A percentile compares a stretch with the other conserved stretches of the same genome.
phyloP scores from a whole-genome alignment of 768 basidiomycete genomes.

The Amanita pseudoporphyria region DNA sequence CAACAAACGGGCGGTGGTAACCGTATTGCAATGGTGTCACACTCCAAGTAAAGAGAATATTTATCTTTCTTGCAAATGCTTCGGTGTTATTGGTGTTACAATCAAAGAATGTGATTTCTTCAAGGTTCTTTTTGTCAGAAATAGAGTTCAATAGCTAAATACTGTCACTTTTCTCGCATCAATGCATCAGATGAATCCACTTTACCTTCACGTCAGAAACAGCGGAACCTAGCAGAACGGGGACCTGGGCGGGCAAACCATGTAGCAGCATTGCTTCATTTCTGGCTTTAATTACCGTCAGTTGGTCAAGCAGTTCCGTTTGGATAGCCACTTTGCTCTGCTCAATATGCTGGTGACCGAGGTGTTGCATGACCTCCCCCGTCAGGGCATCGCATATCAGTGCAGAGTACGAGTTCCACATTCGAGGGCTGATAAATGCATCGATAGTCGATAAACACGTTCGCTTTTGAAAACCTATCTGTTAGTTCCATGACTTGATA shows the following conservation, averaged over 20 bases:
- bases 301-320: slow-evolving; percentile 42
- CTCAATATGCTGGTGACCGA: slow-evolving; percentile 24
- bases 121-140: slow-evolving; percentile 52
- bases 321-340: slow-evolving; percentile 34
- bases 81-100: slow-evolving; percentile 28
- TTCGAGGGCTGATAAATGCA: slow-evolving; percentile 61
- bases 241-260: slow-evolving; percentile 50
- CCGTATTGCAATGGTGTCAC: slow-evolving; percentile 77
- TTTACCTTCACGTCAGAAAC: slow-evolving; percentile 42
- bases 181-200: not conserved
- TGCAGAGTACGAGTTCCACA: slow-evolving; percentile 48
- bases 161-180: slow-evolving; percentile 1
- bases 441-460: slow-evolving; percentile 65
- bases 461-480: slow-evolving; percentile 31
- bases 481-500: not conserved
- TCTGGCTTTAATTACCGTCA: slow-evolving; percentile 61
- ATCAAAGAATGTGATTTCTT: slow-evolving; percentile 48
- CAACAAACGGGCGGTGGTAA: slow-evolving; percentile 70
- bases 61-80: slow-evolving; percentile 57
- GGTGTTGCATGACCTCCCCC: slow-evolving; percentile 24
- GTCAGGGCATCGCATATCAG: slow-evolving; percentile 40
- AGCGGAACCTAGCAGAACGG: slow-evolving; percentile 52
- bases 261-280: slow-evolving; percentile 78
- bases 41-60: slow-evolving; percentile 71
- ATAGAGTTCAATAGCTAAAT: slow-evolving; percentile 69